Evolutionary conservation across 2,329 filamentous ascomycete genomes (phyloP).

Genomic region (Colletotrichum lindemuthianum): DNA sequence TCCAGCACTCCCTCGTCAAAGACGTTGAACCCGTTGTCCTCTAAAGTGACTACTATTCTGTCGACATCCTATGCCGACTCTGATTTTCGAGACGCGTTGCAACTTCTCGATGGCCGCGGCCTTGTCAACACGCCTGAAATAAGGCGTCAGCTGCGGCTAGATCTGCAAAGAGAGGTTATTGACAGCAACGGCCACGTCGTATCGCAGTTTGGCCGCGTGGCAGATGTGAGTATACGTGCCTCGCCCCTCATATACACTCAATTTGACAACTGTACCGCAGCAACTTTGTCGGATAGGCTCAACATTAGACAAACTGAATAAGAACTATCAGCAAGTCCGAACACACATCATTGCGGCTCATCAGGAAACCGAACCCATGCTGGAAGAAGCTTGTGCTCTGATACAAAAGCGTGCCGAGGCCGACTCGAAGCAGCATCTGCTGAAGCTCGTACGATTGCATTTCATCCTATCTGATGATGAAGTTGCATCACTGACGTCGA

Average conservation of each 20-base stretch:
- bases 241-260: neutral
- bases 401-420: slow-evolving; percentile 78
- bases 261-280: slow-evolving; percentile 52
- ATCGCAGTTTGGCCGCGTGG: slow-evolving; percentile 86
- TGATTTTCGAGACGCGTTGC: slow-evolving; percentile 87
- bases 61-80: slow-evolving; percentile 93
- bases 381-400: slow-evolving; percentile 80
- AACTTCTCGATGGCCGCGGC: slow-evolving; percentile 77
- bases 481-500: slow-evolving; percentile 77
- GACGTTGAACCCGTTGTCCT: slow-evolving; percentile 74
- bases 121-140: slow-evolving; percentile 80
- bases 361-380: slow-evolving; percentile 75
- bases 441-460: slow-evolving; percentile 81
- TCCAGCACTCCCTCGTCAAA: slow-evolving; percentile 45
- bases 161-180: slow-evolving; percentile 92
- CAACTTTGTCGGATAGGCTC: slow-evolving; percentile 87
- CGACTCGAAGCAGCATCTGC: slow-evolving; percentile 81
- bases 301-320: slow-evolving; percentile 81
- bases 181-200: slow-evolving; percentile 92
- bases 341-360: slow-evolving; percentile 80
- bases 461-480: slow-evolving; percentile 90
- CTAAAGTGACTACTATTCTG: slow-evolving; percentile 84
- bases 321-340: slow-evolving; percentile 83
- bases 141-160: slow-evolving; percentile 80
- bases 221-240: slow-evolving; percentile 71